A percentile compares a stretch with the other conserved stretches of the same genome.
phyloP scores from a whole-genome alignment of 352 stramenopile genomes.

The Globisporangium spinosum region DNA sequence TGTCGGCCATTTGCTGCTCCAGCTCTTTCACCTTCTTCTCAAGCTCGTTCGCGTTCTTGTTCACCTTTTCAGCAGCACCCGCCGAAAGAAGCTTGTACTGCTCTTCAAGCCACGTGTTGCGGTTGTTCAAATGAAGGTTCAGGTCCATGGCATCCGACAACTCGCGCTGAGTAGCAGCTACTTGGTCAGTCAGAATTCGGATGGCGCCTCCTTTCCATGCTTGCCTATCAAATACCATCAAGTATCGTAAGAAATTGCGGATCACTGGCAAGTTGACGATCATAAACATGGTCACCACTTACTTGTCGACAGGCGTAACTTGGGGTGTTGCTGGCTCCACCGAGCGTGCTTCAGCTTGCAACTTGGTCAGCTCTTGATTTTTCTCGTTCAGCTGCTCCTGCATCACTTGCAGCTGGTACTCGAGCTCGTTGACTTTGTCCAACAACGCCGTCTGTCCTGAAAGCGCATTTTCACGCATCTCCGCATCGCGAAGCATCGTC shows the following conservation, averaged over 20 bases:
- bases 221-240: conserved; percentile 9
- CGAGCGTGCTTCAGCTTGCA: conserved; percentile 29
- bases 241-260: too few relatives aligned
- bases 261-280: not conserved
- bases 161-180: conserved; percentile 61
- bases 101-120: conserved; percentile 76
- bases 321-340: not conserved
- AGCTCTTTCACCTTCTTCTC: conserved; percentile 29
- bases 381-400: conserved; percentile 64
- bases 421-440: conserved; percentile 53
- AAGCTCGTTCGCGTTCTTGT: conserved; percentile 23
- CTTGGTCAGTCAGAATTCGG: conserved; percentile 66
- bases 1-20: conserved; percentile 19
- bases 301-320: conserved; percentile 27
- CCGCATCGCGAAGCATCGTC: conserved; percentile 54
- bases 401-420: conserved; percentile 54
- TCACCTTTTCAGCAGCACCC: conserved; percentile 22
- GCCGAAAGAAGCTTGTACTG: conserved; percentile 48
- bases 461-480: conserved; percentile 53
- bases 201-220: conserved; percentile 53
- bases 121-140: conserved; percentile 76
- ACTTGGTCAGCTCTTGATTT: conserved; percentile 39
- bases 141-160: conserved; percentile 83
- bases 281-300: conserved; percentile 15
- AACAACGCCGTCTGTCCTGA: conserved; percentile 45